Conservation (phyloP, 345 rosid species). For the Balakata baccata region DNA sequence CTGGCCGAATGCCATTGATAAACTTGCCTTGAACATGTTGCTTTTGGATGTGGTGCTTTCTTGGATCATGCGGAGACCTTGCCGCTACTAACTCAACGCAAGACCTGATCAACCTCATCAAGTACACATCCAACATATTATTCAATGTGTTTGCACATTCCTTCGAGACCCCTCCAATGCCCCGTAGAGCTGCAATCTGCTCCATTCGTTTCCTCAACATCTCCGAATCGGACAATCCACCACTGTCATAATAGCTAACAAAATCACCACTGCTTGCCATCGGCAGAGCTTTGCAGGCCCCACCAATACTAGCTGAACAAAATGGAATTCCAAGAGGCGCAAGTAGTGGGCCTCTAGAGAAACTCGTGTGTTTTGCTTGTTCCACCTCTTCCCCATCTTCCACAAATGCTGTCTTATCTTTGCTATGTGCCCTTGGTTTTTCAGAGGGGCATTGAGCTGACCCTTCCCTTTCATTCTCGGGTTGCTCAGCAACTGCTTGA, state of each 20-base stretch:
- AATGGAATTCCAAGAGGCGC: slow-evolving; percentile 85
- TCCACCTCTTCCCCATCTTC: slow-evolving; percentile 58
- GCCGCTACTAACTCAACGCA: slow-evolving; percentile 64
- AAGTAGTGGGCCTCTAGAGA: slow-evolving; percentile 47
- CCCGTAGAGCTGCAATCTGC: slow-evolving; percentile 69
- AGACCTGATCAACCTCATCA: slow-evolving; percentile 75
- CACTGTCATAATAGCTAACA: slow-evolving; percentile 57
- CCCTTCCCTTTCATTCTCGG: slow-evolving; percentile 47
- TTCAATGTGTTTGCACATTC: slow-evolving; percentile 77
- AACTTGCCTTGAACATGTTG: slow-evolving; percentile 54
- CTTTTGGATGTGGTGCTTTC: slow-evolving; percentile 46
- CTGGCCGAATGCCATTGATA: slow-evolving; percentile 57
- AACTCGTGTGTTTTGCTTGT: slow-evolving; percentile 36
- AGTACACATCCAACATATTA: slow-evolving; percentile 63
- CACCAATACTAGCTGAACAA: slow-evolving; percentile 65
- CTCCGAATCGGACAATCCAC: slow-evolving; percentile 61
- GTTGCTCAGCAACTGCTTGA: slow-evolving; percentile 48
- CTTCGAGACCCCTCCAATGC: slow-evolving; percentile 71
- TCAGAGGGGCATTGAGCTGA: slow-evolving; percentile 36
- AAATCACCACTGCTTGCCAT: slow-evolving; percentile 35
- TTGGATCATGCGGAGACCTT: slow-evolving; percentile 41
- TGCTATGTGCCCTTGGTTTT: slow-evolving; percentile 33
- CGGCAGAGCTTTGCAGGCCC: slow-evolving; percentile 52
- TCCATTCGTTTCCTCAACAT: slow-evolving; percentile 75
- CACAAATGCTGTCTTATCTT: slow-evolving; percentile 39